Base-by-base conservation (phyloP, 805 yeast species). In the Candida dajiaensis region DNA sequence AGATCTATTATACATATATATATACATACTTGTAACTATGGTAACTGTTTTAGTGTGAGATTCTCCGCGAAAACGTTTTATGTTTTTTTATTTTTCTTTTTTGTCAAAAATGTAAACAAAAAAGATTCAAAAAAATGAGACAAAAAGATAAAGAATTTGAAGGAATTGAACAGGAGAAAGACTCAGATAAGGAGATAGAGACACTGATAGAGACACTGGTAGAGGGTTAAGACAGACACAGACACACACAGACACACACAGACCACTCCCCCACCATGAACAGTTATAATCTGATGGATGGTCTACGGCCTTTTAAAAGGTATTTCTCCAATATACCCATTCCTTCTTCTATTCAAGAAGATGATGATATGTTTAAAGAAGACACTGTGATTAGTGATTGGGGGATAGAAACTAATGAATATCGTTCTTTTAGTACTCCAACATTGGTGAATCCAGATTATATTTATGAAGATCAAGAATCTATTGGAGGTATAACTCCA, bases 241-340 rank as follows among this genome's bases (percentile, higher is more conserved):
- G n/a, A n/a, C n/a, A n/a, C n/a, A n/a, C n/a, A n/a, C n/a, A n/a
- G n/a, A n/a, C n/a, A n/a, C n/a, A n/a, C n/a, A n/a, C n/a, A n/a
- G n/a, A n/a, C n/a, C n/a, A n/a, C n/a, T n/a, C n/a, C n/a, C n/a
- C n/a, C n/a, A n/a, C 20, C 11, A 33, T 33, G 36, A 42, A 42
- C 15, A 37, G 47, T 15, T 47, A 41, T 47, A 43, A 36, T 31
- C 45, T 58, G 26, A 45, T 54, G 25, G 59, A 57, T 11, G 58
- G 63, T 4, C 43, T 57, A 40, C 54, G 52, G 41, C 63, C 61
- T 9, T 35, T 58, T 23, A 52, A 50, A 40, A 50, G 59, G 47
- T 56, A 56, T 20, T 50, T 58, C n/a, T 54, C 58, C 2, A 45
- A 35, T 12, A 37, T 44, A n/a, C 43, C 33, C 8, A n/a, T 16